Base-by-base conservation (phyloP, 495 filamentous ascomycete species). In the Talaromyces wortmannii region DNA sequence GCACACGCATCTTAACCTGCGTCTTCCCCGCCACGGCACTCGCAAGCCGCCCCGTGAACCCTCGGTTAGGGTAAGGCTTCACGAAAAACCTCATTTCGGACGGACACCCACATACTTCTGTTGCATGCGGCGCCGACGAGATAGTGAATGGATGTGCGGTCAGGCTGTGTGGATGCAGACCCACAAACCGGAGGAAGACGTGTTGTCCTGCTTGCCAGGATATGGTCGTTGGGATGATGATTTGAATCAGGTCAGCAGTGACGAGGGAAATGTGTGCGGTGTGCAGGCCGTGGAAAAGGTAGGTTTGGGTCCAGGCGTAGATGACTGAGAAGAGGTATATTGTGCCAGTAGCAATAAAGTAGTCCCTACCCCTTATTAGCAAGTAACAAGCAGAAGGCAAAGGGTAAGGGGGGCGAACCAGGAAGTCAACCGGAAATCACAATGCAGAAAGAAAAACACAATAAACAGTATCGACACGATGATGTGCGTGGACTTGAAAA, bases 361-460 rank as follows among this genome's bases (percentile, higher is more conserved):
- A 86, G 59, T 83, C 78, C 75, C 73, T 78, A n/a, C n/a, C n/a
- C n/a, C n/a, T n/a, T n/a, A n/a, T n/a, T n/a, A n/a, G n/a, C n/a
- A n/a, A n/a, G n/a, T n/a, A n/a, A n/a, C n/a, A n/a, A n/a, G n/a
- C n/a, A n/a, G n/a, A n/a, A 16, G 2, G 29, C 4, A 23, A 23
- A 4, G 23, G 23, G 23, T 23, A 23, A 23, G 23, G 23, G 23
- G 23, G 4, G 48, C 66, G 11, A 63, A 78, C 81, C 81, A 83
- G 32, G 80, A 82, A 4, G 74, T 72, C 10, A 85, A 67, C 0
- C 66, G 67, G 61, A 75, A 82, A 59, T 81, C 77, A 57, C 81
- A 84, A 61, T 86, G 80, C 18, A 79, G 69, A 63, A 82, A 82
- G 60, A 84, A 78, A 62, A 80, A 79, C 13, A 83, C 52, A 5